A percentile compares a stretch with the other conserved stretches of the same genome.
phyloP scores from a whole-genome alignment of 2,329 filamentous ascomycete species.

The Paecilomyces formosus region DNA sequence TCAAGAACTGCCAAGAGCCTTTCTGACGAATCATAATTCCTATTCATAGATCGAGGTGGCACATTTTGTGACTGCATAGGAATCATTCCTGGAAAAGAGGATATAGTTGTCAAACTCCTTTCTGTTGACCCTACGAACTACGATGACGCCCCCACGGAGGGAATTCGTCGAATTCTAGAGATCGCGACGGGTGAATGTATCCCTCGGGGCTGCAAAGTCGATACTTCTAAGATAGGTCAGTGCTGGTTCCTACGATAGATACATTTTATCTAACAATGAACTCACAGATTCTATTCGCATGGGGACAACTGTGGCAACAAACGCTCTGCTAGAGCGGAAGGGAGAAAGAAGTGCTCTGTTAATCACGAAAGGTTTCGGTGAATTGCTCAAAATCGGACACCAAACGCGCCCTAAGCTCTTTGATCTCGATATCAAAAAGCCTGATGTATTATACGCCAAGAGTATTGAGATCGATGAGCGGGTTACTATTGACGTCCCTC shows the following conservation, averaged over 20 bases:
- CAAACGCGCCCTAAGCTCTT: constrained; percentile 87
- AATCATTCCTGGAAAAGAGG: constrained; percentile 26
- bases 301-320: constrained; percentile 87
- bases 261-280: background rate
- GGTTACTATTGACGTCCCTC: constrained; percentile 82
- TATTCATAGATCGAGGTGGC: constrained; percentile 27
- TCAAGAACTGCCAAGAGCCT: background rate
- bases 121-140: constrained; percentile 34
- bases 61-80: constrained; percentile 34
- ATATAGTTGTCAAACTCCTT: constrained; percentile 33
- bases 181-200: constrained; percentile 26
- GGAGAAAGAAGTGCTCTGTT: constrained; percentile 65
- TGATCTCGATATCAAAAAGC: constrained; percentile 77
- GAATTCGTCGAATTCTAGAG: constrained; percentile 64
- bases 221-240: constrained; percentile 1
- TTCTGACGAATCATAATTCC: background rate
- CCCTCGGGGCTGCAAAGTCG: constrained; percentile 19
- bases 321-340: constrained; percentile 51
- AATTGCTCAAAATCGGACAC: constrained; percentile 84
- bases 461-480: constrained; percentile 85
- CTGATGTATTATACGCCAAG: constrained; percentile 75
- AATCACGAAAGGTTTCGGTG: constrained; percentile 79
- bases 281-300: constrained; percentile 56
- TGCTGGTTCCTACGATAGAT: background rate
- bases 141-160: constrained; percentile 59